Conservation (phyloP, 2,329 filamentous ascomycete species). For the Fusarium brevicatenulatum region DNA sequence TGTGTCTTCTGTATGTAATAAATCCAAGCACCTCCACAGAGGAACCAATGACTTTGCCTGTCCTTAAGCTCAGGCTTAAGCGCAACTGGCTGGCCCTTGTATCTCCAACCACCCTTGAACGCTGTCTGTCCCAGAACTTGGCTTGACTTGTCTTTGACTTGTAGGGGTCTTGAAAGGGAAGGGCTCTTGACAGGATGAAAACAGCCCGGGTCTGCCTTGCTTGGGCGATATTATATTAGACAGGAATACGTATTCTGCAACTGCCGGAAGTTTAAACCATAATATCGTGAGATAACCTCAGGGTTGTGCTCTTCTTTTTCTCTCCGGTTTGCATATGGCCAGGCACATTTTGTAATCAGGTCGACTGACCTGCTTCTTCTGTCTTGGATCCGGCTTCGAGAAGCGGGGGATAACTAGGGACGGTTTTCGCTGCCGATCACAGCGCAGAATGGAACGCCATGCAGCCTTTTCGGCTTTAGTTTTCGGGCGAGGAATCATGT, state of each 20-base stretch:
- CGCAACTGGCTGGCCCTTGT: constrained; percentile 23
- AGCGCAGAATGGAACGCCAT: constrained; percentile 29
- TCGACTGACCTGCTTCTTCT: constrained; percentile 17
- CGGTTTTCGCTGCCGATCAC: constrained; percentile 33
- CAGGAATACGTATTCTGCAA: constrained; percentile 14
- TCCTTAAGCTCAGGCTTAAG: constrained; percentile 31
- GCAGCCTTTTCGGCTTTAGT: constrained; percentile 26
- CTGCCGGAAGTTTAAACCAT: constrained; percentile 16
- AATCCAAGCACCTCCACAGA: constrained; percentile 4
- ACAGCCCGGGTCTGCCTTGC: constrained; percentile 13
- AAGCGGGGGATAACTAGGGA: constrained; percentile 31
- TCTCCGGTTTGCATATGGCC: not conserved
- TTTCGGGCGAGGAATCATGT: not conserved
- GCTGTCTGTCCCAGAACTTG: constrained; percentile 9
- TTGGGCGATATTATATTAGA: constrained; percentile 1
- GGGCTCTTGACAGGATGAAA: constrained; percentile 3
- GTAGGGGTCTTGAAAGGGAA: constrained; percentile 14
- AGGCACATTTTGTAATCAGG: not conserved
- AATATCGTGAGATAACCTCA: not conserved
- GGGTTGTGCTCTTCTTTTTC: not conserved
- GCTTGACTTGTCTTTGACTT: not conserved
- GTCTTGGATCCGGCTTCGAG: constrained; percentile 36
- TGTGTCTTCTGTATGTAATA: constrained; percentile 5
- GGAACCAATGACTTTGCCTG: constrained; percentile 11
- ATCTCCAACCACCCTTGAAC: constrained; percentile 33